phyloP scores from a whole-genome alignment of 352 stramenopile genomes.

The Globisporangium cylindrosporum region DNA sequence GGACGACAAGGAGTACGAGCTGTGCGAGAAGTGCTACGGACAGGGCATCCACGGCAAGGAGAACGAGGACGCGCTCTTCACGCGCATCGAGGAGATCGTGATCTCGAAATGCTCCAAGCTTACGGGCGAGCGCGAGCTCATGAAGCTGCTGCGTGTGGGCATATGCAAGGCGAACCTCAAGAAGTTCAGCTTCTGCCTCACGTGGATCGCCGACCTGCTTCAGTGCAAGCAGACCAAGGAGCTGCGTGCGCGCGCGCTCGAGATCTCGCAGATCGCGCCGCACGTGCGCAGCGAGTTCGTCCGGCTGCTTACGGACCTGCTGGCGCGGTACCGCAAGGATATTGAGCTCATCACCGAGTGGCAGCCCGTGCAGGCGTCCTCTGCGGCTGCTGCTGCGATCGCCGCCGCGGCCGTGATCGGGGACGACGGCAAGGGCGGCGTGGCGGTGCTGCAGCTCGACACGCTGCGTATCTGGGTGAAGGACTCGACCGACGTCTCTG shows the following conservation, averaged over 20 bases:
- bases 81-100: slow-evolving; percentile 63
- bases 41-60: slow-evolving; percentile 71
- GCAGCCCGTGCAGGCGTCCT: slow-evolving; percentile 39
- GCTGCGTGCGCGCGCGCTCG: slow-evolving; percentile 58
- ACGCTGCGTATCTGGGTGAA: slow-evolving; percentile 75
- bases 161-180: slow-evolving; percentile 83
- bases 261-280: slow-evolving; percentile 70
- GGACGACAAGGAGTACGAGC: slow-evolving; percentile 47
- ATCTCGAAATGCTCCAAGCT: slow-evolving; percentile 57
- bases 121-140: slow-evolving; percentile 45
- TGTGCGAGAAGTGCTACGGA: slow-evolving; percentile 78
- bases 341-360: slow-evolving; percentile 75
- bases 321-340: slow-evolving; percentile 51
- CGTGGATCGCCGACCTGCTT: slow-evolving; percentile 72
- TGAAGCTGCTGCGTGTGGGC: slow-evolving; percentile 56
- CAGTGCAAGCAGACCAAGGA: slow-evolving; percentile 61
- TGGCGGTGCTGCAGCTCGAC: slow-evolving; percentile 40
- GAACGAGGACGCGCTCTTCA: slow-evolving; percentile 58
- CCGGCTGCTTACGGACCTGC: slow-evolving; percentile 49
- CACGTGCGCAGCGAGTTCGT: slow-evolving; percentile 70
- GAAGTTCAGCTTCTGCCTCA: slow-evolving; percentile 81
- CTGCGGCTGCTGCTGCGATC: slow-evolving; percentile 7
- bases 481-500: slow-evolving; percentile 22
- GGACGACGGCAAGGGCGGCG: slow-evolving; percentile 14
- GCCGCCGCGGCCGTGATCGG: slow-evolving; percentile 10